Evolutionary conservation across 1,284 basidiomycete species (phyloP), one percentile per base, ranked within the genome.

Genomic region (Cutaneotrichosporon sp.): DNA sequence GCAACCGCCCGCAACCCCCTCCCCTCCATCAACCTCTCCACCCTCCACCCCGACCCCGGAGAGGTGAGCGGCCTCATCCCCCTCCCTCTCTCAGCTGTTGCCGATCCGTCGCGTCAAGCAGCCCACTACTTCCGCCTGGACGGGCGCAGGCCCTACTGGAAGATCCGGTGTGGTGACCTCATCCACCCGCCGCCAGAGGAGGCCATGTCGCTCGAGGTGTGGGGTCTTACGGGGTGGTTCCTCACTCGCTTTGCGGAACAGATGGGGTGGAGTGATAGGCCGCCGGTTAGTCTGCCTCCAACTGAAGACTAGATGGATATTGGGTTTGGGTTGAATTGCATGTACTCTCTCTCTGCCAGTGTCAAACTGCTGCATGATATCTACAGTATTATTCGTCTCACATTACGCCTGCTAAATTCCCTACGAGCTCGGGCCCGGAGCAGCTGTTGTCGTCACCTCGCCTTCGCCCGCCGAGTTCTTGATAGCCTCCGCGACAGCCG

Each of bases 171-270:
- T 10, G 68, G 64, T 10, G 76, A 79, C 62, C 63, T 73, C 30
- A 62, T 72, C 18, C 21, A 63, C 36, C 63, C 61, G 11, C 61
- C 62, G 31, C 63, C 56, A 2, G 66, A 65, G 55, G 59, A 63
- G 63, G 14, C 22, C 18, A 47, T 52, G 52, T 22, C 38, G 40
- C 65, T 77, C 53, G 76, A 79, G 65, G 66, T 78, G 0, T 79
- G 78, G 78, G 78, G 78, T 1, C 63, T 79, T 47, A 75, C 71
- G 40, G 78, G 75, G 7, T 79, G 78, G 78, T 75, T 78, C 60
- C 64, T 79, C 53, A 71, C 72, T 36, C 63, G 67, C 14, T 59
- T 79, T 50, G 70, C 70, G 0, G 63, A 69, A 51, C 64, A 63
- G 49, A 55, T 71, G 21, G 74, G 75, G 7, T 79, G 76, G 77